These are phyloP conservation scores for Phellinidium pouzarii DNA, from an alignment of 1,284 basidiomycete species.

Conservation along the genomic window DNA sequence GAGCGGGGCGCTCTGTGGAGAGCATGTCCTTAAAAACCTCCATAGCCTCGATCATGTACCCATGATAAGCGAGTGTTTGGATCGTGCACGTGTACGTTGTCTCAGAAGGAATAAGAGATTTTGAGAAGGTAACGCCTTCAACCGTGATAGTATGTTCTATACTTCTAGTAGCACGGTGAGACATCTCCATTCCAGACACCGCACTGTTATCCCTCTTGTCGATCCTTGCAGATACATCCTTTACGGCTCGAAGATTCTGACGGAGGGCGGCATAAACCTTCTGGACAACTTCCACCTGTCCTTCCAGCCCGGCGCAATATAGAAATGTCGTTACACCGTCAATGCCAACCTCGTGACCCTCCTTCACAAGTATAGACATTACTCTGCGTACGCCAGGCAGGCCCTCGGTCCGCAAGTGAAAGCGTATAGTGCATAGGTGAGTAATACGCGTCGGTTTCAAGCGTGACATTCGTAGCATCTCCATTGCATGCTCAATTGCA, in stretches of 20 bases:
- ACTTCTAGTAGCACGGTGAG: not conserved
- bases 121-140: constrained; percentile 10
- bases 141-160: not conserved
- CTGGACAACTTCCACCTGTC: constrained; percentile 47
- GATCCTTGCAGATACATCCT: not conserved
- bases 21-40: constrained; percentile 69
- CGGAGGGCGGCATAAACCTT: constrained; percentile 60
- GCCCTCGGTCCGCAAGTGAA: constrained; percentile 41
- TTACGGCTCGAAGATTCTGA: constrained; percentile 35
- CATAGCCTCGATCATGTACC: constrained; percentile 54
- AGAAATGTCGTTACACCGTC: constrained; percentile 63
- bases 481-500: constrained; percentile 45
- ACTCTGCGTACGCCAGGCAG: constrained; percentile 49
- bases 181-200: not conserved
- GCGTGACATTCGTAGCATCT: constrained; percentile 45
- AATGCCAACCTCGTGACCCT: constrained; percentile 46
- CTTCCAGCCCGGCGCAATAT: constrained; percentile 53
- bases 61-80: constrained; percentile 62
- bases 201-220: constrained; percentile 28
- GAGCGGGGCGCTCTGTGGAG: constrained; percentile 34
- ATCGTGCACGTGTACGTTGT: constrained; percentile 67
- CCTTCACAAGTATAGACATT: constrained; percentile 43
- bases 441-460: constrained; percentile 53
- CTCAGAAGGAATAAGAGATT: constrained; percentile 40
- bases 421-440: constrained; percentile 52